Base-by-base conservation (phyloP, 176 grass and related monocot species). In the Avena atlantica region DNA sequence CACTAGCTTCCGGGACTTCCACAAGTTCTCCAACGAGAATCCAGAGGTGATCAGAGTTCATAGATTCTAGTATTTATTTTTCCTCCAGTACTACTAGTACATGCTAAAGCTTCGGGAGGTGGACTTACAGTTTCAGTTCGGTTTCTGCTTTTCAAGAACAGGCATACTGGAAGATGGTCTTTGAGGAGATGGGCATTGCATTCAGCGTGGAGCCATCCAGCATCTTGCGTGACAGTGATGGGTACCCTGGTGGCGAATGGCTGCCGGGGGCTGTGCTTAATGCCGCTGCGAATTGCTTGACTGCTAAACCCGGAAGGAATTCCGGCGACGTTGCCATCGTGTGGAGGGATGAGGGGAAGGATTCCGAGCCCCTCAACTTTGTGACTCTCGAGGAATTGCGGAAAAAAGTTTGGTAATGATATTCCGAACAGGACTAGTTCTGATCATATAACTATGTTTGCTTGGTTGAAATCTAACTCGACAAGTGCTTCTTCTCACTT, bases 311-410 rank as follows among this genome's bases (percentile, higher is more conserved):
- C 0, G 90, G 93, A 10, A 92, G 88, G 83, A 80, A 23, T 40
- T 74, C 91, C 5, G 49, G 86, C 29, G 85, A 88, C 76, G 79
- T 44, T 15, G 86, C 91, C 70, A 85, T 98, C 65, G 73, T 96
- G 27, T 98, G 93, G 96, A 92, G 89, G 79, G 96, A 98, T 5
- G 96, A 98, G 86, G 92, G 92, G 45, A 89, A 81, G 85, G 93
- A 96, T 85, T 81, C 80, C 17, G 84, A 86, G 47, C 79, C 92
- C 82, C 83, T 98, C 12, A 93, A 94, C 84, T 76, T 72, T 51
- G 78, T 96, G 84, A 91, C 92, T 56, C n/a, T 98, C 1, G 90
- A 93, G 85, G 93, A 98, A 65, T 12, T 98, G 74, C 88, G 88
- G 86, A 84, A 84, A 44, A 67, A 92, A 90, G 94, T 98, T 55